A percentile compares a stretch with the other conserved stretches of the same genome.
Evolutionary conservation across 768 basidiomycete species (phyloP).

Genomic region (Gloeophyllum trabeum): DNA sequence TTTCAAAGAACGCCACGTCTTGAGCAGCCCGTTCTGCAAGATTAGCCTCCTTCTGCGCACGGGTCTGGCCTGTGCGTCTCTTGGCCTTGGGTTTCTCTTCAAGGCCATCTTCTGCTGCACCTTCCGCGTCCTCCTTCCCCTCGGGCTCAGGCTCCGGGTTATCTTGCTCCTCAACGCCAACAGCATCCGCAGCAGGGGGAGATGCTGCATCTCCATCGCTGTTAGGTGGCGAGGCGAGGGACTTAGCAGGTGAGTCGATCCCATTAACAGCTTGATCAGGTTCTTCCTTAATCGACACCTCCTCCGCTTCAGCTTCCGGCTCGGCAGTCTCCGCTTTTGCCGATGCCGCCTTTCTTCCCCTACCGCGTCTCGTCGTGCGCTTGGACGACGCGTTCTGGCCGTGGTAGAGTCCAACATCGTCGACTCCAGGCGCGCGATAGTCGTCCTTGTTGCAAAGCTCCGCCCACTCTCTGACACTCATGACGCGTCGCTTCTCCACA

Average conservation of each 20-base stretch:
- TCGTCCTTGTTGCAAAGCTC: slow-evolving; percentile 68
- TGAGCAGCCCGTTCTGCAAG: slow-evolving; percentile 33
- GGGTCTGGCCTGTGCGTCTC: slow-evolving; percentile 28
- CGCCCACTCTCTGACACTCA: slow-evolving; percentile 84
- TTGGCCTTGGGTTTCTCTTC: slow-evolving; percentile 22
- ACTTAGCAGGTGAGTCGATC: slow-evolving; percentile 7
- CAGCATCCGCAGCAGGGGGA: not conserved
- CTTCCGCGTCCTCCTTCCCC: slow-evolving; percentile 5
- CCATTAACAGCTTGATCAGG: slow-evolving; percentile 24
- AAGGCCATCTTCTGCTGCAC: not conserved
- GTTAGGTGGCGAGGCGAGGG: slow-evolving; percentile 28
- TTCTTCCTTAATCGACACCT: slow-evolving; percentile 36
- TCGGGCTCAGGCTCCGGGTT: slow-evolving; percentile 5
- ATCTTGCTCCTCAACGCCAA: not conserved
- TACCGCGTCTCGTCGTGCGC: slow-evolving; percentile 22
- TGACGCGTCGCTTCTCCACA: slow-evolving; percentile 72
- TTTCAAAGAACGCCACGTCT: slow-evolving; percentile 47
- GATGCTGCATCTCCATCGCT: slow-evolving; percentile 22
- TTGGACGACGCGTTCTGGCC: slow-evolving; percentile 22
- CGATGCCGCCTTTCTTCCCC: slow-evolving; percentile 28
- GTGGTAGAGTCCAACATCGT: slow-evolving; percentile 48
- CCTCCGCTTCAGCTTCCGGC: slow-evolving; percentile 21
- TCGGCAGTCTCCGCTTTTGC: slow-evolving; percentile 31
- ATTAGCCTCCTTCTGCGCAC: slow-evolving; percentile 33
- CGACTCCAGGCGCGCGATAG: slow-evolving; percentile 59